Base-by-base conservation (phyloP, 2,329 filamentous ascomycete species). In the Trichoderma sp. region DNA sequence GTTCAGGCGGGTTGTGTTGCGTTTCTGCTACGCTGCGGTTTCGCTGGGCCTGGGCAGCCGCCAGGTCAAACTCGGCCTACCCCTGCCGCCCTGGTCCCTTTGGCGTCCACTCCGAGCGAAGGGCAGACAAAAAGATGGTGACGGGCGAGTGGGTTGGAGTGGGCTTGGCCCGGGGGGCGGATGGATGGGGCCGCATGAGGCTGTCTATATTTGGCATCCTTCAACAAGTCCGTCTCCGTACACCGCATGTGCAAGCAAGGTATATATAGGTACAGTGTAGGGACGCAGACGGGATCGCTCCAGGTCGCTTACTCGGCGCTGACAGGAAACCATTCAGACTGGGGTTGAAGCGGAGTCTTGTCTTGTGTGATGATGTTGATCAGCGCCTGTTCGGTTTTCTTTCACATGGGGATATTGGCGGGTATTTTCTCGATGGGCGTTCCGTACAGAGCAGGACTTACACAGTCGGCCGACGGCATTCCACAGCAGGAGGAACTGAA, bases 201-300 rank as follows among this genome's bases (percentile, higher is more conserved):
- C 58, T 52, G 39, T 43, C 58, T 61, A 61, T 52, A 61, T 52
- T 52, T 61, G 58, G 58, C 58, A 61, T 52, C 30, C 47, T 60
- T 50, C 26, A 7, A 3, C 30, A 12, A 39, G 34, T 39, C 28
- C 17, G 50, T n/a, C 30, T 51, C 30, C 57, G 44, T 60, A 59
- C 56, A 48, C 57, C 45, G 45, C 57, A 50, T 60, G 45, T 60
- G 41, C 52, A n/a, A 17, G 21, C 21, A 24, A 24, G 21, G 15
- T 43, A 50, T 26, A 41, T 50, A 50, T 60, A 50, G 19, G 24
- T 41, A 59, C 45, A 59, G 44, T 17, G 50, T 34, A 44, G 41
- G 15, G 15, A 34, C 30, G 26, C 24, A 52, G 50, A 34, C 28
- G 19, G 30, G 34, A 55, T 55, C 51, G 56, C 28, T 17, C 30